A percentile compares a stretch with the other conserved stretches of the same genome.
These are phyloP conservation scores for Arctium lappa DNA, from an alignment of 129 eudicot species.

Conservation along the genomic window DNA sequence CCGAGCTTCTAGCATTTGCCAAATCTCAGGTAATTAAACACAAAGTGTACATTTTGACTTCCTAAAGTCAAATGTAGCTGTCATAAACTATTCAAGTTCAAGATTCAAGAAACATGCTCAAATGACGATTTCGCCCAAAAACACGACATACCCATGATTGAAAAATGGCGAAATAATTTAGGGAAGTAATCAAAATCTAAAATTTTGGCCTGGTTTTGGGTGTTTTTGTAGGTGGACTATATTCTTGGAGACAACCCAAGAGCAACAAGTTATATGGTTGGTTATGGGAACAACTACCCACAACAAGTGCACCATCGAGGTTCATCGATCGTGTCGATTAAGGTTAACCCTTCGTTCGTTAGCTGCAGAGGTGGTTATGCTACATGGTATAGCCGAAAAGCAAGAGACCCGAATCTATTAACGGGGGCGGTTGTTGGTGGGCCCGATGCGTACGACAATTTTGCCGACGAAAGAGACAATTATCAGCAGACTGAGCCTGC, in stretches of 20 bases:
- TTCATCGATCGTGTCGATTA: slow-evolving; percentile 54
- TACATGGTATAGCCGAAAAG: slow-evolving; percentile 45
- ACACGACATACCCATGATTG: neutral
- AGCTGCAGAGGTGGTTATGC: slow-evolving; percentile 65
- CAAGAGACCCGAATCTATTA: slow-evolving; percentile 42
- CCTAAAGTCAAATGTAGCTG: neutral
- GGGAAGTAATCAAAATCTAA: slow-evolving; percentile 11
- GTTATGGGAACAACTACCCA: slow-evolving; percentile 53
- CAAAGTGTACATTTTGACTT: neutral
- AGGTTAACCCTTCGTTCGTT: slow-evolving; percentile 43
- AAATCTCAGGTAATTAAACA: slow-evolving; percentile 49
- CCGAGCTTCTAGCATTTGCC: slow-evolving; percentile 56
- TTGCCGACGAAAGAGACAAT: slow-evolving; percentile 37
- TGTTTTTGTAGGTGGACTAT: slow-evolving; percentile 44
- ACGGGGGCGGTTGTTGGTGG: slow-evolving; percentile 41
- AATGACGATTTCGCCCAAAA: neutral
- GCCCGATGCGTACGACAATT: slow-evolving; percentile 34
- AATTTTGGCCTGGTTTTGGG: neutral
- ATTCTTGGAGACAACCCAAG: slow-evolving; percentile 57
- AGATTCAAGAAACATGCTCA: slow-evolving; percentile 3
- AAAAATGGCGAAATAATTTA: neutral
- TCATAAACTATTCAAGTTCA: neutral
- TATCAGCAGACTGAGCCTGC: slow-evolving; percentile 48
- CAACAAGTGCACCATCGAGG: slow-evolving; percentile 62
- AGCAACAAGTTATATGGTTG: slow-evolving; percentile 64